Evolutionary conservation across 441 rosid species (phyloP).

Genomic region (Iberis amara): DNA sequence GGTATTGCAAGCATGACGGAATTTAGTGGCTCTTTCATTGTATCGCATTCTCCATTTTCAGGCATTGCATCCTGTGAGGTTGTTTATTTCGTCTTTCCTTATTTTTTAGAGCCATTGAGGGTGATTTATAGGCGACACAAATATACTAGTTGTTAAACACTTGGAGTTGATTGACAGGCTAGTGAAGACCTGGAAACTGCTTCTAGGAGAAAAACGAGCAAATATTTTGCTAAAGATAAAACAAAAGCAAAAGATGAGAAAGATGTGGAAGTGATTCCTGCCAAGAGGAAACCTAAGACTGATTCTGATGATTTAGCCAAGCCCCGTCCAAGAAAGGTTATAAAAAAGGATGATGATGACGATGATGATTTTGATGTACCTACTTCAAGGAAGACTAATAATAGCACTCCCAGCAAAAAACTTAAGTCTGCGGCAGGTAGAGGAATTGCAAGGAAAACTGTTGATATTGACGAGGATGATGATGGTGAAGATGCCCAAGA

Average conservation of each 20-base stretch:
- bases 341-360: slow-evolving; percentile 41
- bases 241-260: slow-evolving; percentile 53
- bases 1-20: neutral
- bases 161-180: slow-evolving; percentile 33
- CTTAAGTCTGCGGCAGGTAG: slow-evolving; percentile 68
- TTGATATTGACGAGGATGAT: slow-evolving; percentile 43
- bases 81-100: slow-evolving; percentile 9
- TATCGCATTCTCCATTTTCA: neutral
- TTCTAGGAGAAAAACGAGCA: slow-evolving; percentile 84
- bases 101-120: slow-evolving; percentile 5
- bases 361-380: slow-evolving; percentile 67
- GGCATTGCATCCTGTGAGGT: neutral
- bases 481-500: slow-evolving; percentile 49
- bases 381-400: slow-evolving; percentile 38
- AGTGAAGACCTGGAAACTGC: slow-evolving; percentile 45
- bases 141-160: slow-evolving; percentile 19
- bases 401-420: slow-evolving; percentile 68
- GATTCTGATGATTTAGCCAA: slow-evolving; percentile 38
- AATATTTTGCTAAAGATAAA: slow-evolving; percentile 71
- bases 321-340: slow-evolving; percentile 45
- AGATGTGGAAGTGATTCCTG: slow-evolving; percentile 43
- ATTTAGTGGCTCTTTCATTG: neutral
- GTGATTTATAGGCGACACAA: slow-evolving; percentile 7
- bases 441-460: slow-evolving; percentile 48
- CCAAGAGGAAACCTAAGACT: slow-evolving; percentile 57